Percentiles rank a stretch among this genome's conserved stretches.
Conservation (phyloP, 805 yeast genomes). For the Kluyveromyces nonfermentans region DNA sequence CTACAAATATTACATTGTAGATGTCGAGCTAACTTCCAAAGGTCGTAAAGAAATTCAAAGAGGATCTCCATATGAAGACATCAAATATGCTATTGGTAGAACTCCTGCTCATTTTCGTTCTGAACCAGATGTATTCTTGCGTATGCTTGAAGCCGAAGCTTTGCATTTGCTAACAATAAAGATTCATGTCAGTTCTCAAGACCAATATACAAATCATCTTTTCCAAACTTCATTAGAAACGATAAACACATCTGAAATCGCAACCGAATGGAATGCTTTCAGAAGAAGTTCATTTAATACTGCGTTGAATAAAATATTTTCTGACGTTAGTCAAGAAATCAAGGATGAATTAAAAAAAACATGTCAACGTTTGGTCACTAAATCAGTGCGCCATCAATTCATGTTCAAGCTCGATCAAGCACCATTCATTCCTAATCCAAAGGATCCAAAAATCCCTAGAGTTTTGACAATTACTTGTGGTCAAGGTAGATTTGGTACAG, state of each 20-base stretch:
- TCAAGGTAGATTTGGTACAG: conserved; percentile 67
- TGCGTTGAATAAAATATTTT: conserved; percentile 59
- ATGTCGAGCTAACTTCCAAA: conserved; percentile 74
- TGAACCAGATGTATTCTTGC: conserved; percentile 72
- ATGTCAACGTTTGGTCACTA: conserved; percentile 62
- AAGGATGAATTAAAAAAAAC: conserved; percentile 73
- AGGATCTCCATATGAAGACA: conserved; percentile 74
- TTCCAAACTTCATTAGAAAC: conserved; percentile 51
- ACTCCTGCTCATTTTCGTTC: conserved; percentile 62
- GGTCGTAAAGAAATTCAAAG: conserved; percentile 70
- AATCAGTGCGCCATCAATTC: conserved; percentile 61
- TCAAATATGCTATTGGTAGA: conserved; percentile 83
- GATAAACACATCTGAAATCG: conserved; percentile 67
- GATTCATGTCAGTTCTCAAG: conserved; percentile 37
- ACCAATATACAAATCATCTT: conserved; percentile 36
- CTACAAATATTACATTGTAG: conserved; percentile 55
- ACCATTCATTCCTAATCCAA: conserved; percentile 76
- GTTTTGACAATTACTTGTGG: conserved; percentile 80
- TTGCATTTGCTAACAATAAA: conserved; percentile 62
- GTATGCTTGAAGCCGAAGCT: conserved; percentile 88
- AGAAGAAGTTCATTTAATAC: conserved; percentile 57
- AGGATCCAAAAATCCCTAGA: conserved; percentile 76
- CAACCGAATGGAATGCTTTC: conserved; percentile 72
- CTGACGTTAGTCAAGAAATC: conserved; percentile 61
- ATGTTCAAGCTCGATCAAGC: conserved; percentile 79